phyloP scores from a whole-genome alignment of 2,329 filamentous ascomycete genomes.

The Fusarium lyarnte region DNA sequence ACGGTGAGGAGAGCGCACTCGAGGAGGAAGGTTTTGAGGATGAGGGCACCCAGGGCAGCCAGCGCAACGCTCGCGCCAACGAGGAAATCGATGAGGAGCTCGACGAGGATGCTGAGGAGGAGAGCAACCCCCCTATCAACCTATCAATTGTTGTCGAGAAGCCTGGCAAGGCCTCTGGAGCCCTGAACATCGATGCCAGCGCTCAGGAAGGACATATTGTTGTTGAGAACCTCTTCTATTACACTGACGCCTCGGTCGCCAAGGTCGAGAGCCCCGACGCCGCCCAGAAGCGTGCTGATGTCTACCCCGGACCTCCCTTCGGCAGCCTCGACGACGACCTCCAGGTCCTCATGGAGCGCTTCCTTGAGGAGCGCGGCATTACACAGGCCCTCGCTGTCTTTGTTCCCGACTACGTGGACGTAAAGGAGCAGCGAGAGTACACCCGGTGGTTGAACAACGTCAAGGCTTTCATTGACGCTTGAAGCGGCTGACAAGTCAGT shows the following conservation, averaged over 20 bases:
- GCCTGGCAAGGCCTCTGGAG: slow-evolving; percentile 74
- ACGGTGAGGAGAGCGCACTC: slow-evolving; percentile 50
- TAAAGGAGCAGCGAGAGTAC: slow-evolving; percentile 99
- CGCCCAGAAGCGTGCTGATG: slow-evolving; percentile 77
- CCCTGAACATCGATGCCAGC: slow-evolving; percentile 85
- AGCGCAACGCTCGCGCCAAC: slow-evolving; percentile 58
- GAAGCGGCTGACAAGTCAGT: slow-evolving; percentile 37
- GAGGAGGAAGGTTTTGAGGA: slow-evolving; percentile 53
- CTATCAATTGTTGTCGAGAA: slow-evolving; percentile 92
- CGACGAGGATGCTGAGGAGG: slow-evolving; percentile 64
- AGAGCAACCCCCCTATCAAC: slow-evolving; percentile 77
- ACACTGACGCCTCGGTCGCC: slow-evolving; percentile 79
- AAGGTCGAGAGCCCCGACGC: slow-evolving; percentile 79
- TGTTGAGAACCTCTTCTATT: slow-evolving; percentile 92
- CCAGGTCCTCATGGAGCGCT: slow-evolving; percentile 90
- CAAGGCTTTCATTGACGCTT: slow-evolving; percentile 85
- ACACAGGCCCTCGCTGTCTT: slow-evolving; percentile 88
- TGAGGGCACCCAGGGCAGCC: slow-evolving; percentile 57
- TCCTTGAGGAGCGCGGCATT: slow-evolving; percentile 93
- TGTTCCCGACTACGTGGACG: slow-evolving; percentile 94
- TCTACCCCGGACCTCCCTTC: slow-evolving; percentile 93
- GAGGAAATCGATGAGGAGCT: slow-evolving; percentile 42
- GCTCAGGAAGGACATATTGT: slow-evolving; percentile 87
- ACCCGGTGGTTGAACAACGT: slow-evolving; percentile 87
- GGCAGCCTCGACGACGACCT: slow-evolving; percentile 95